These are phyloP conservation scores for Ogataea hybrid DNA, from an alignment of 1,139 yeast genomes.

Conservation along the genomic window DNA sequence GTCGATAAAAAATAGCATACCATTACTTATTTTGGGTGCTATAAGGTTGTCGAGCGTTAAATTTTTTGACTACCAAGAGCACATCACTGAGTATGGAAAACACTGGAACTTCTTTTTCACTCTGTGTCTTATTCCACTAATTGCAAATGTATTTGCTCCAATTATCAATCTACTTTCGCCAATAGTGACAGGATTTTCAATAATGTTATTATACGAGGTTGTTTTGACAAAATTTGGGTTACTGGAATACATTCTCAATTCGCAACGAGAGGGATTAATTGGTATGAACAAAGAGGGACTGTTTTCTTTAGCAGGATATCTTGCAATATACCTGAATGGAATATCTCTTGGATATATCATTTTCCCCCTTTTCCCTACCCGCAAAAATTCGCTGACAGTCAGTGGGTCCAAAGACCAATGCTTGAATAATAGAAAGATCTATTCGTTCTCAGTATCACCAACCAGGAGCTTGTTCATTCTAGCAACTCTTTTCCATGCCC, in stretches of 20 bases:
- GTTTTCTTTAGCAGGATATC: slow-evolving; percentile 77
- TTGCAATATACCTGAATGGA: slow-evolving; percentile 82
- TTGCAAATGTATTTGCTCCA: slow-evolving; percentile 57
- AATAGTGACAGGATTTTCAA: slow-evolving; percentile 54
- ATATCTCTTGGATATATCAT: slow-evolving; percentile 71
- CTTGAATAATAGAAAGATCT: slow-evolving; percentile 7
- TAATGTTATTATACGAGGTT: slow-evolving; percentile 61
- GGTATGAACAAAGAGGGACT: slow-evolving; percentile 87
- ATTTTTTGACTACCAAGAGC: slow-evolving; percentile 89
- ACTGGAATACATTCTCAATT: slow-evolving; percentile 46
- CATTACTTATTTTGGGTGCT: slow-evolving; percentile 70
- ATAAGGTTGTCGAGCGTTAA: slow-evolving; percentile 74
- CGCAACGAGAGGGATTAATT: slow-evolving; percentile 51
- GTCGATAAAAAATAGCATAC: slow-evolving; percentile 51
- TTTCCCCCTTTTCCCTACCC: slow-evolving; percentile 44
- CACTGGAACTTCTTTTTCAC: slow-evolving; percentile 98
- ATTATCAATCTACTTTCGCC: slow-evolving; percentile 51
- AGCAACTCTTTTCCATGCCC: slow-evolving; percentile 39
- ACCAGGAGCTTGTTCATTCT: slow-evolving; percentile 46
- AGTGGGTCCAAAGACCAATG: slow-evolving; percentile 25
- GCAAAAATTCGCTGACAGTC: slow-evolving; percentile 41
- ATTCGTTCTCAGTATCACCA: slow-evolving; percentile 45
- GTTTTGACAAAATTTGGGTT: slow-evolving; percentile 47
- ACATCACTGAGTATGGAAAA: slow-evolving; percentile 89
- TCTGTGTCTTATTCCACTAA: slow-evolving; percentile 69